Evolutionary conservation across 2,329 filamentous ascomycete genomes (phyloP), one percentile per base, ranked within the genome.

Genomic region (Aurifilum marmelostoma): DNA sequence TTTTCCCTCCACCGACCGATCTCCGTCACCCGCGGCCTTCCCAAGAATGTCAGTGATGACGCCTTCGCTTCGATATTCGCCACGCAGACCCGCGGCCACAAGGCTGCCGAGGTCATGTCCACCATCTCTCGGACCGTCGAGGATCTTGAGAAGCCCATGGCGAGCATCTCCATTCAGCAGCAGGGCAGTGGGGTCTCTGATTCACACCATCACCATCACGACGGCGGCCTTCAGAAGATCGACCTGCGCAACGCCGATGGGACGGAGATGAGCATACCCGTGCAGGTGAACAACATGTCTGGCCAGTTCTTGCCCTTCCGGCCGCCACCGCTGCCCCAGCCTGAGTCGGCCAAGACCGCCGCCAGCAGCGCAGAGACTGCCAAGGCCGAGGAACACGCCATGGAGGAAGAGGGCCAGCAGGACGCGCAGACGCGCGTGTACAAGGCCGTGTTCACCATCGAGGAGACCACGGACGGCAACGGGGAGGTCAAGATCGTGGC

Each of bases 1-100:
- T 98, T 98, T 84, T 97, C 94, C 72, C 91, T 97, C 73, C 93
- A 99, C 81, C 90, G 96, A 71, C 96, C 96, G 60, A 95, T 99
- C 76, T 97, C 93, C 67, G 89, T 97, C 73, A 94, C 91, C 63
- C 90, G 91, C 75, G 90, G 91, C 73, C 90, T 97, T 76, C 96
- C 92, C 67, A 89, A 88, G 74, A 83, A 86, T 27, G 87, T 94
- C 60, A 89, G 87, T 65, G 85, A 91, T 71, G 91, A 92, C 77
- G 86, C 90, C 63, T 97, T 98, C 79, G 90, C 92, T 71, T 86
- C 91, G 76, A 94, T 99, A 76, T 98, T 98, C 79, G 84, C 89
- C 59, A 78, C 83, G 68, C 85, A 84, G 66, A 79, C 80, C 29
- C 84, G 84, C 73, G 75, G 79, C 71, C 82, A 81, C 76, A 81